Conservation (phyloP, 371 early-diverging fungal species). For the Mortierella sp. region DNA sequence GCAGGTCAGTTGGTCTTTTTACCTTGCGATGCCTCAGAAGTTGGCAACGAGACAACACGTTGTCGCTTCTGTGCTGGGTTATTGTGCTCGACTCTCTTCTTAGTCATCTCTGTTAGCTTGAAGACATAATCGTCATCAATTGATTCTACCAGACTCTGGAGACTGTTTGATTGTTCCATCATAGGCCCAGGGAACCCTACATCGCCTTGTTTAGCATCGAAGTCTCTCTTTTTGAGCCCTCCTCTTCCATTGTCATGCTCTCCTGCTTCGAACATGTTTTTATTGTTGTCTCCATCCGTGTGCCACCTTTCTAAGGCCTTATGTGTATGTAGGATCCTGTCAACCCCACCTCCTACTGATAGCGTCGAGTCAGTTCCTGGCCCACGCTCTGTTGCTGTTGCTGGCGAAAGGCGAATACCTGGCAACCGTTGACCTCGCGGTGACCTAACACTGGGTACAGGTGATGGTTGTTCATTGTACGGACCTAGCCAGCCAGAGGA, state of each 20-base stretch:
- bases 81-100: slow-evolving; percentile 52
- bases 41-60: slow-evolving; percentile 41
- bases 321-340: slow-evolving; percentile 32
- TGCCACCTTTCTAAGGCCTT: slow-evolving; percentile 30
- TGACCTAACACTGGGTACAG: slow-evolving; percentile 13
- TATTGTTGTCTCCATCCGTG: slow-evolving; percentile 26
- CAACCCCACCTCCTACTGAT: slow-evolving; percentile 13
- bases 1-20: slow-evolving; percentile 7
- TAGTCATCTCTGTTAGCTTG: slow-evolving; percentile 54
- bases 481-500: slow-evolving; percentile 51
- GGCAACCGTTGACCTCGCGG: slow-evolving; percentile 31
- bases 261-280: slow-evolving; percentile 1
- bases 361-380: slow-evolving; percentile 4
- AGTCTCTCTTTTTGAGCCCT: slow-evolving; percentile 31
- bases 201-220: slow-evolving; percentile 29
- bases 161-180: slow-evolving; percentile 46
- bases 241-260: slow-evolving; percentile 2
- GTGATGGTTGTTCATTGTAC: slow-evolving; percentile 42
- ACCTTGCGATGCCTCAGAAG: slow-evolving; percentile 24
- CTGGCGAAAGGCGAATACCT: slow-evolving; percentile 15
- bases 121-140: slow-evolving; percentile 56
- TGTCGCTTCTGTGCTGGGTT: slow-evolving; percentile 50
- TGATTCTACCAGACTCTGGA: slow-evolving; percentile 54
- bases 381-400: slow-evolving; percentile 19
- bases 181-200: slow-evolving; percentile 2